A percentile compares a stretch with the other conserved stretches of the same genome.
phyloP scores from a whole-genome alignment of 2,329 filamentous ascomycete species.

The Ciborinia camelliae region DNA sequence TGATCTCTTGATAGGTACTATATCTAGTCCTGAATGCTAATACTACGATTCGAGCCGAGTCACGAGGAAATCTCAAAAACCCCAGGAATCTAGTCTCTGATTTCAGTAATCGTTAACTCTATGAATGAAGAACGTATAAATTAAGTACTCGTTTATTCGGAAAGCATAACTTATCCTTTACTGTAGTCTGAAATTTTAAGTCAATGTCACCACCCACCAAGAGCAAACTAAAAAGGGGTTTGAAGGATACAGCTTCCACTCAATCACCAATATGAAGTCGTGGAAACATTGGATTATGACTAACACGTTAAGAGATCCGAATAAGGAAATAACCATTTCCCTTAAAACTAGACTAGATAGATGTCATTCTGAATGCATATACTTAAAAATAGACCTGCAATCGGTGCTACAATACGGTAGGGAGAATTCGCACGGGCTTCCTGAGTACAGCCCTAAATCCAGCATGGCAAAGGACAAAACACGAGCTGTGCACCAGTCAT shows the following conservation, averaged over 20 bases:
- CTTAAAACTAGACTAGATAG: background rate
- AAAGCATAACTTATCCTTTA: too few relatives aligned
- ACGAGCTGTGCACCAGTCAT: background rate
- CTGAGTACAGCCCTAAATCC: background rate
- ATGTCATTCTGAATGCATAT: background rate
- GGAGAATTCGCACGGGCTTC: too few relatives aligned
- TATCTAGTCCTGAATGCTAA: background rate
- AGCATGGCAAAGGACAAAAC: background rate
- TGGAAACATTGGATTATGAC: background rate
- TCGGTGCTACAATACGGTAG: background rate
- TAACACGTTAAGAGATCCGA: background rate
- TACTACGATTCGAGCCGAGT: too few relatives aligned
- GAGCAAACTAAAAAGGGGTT: background rate
- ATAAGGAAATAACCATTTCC: background rate
- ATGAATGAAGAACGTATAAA: background rate
- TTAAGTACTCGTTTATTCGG: background rate
- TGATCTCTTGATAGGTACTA: background rate
- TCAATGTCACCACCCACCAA: background rate
- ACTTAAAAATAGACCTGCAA: background rate
- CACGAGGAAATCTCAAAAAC: background rate
- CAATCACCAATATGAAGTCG: background rate
- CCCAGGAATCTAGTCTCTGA: background rate
- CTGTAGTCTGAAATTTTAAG: background rate
- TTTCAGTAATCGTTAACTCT: background rate
- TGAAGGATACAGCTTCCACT: background rate